Evolutionary conservation across 768 basidiomycete genomes (phyloP).

Genomic region (Termitomyces sp.): DNA sequence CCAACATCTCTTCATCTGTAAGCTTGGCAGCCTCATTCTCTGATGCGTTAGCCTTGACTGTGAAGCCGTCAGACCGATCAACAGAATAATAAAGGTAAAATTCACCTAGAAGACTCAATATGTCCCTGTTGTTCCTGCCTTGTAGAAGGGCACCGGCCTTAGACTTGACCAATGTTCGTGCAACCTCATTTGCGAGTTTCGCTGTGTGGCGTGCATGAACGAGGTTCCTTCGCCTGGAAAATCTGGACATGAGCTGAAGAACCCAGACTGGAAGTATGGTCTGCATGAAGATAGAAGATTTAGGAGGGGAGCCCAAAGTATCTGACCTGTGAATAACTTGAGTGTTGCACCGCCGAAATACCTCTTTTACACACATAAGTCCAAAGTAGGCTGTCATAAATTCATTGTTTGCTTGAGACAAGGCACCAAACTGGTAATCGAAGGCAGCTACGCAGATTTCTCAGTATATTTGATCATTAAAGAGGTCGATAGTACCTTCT

Average conservation of each 20-base stretch:
- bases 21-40: constrained; percentile 28
- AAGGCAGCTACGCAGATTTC: constrained; percentile 33
- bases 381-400: constrained; percentile 51
- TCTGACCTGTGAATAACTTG: constrained; percentile 30
- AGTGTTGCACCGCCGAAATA: background rate
- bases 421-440: constrained; percentile 51
- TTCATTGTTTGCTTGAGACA: constrained; percentile 43
- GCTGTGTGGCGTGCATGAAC: constrained; percentile 42
- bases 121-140: constrained; percentile 46
- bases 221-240: constrained; percentile 36
- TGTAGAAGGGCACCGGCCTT: constrained; percentile 42
- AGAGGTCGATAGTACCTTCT: constrained; percentile 21
- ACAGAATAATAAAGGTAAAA: background rate
- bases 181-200: constrained; percentile 36
- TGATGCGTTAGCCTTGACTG: constrained; percentile 41
- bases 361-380: constrained; percentile 30
- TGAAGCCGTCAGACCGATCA: background rate
- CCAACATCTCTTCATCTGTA: constrained; percentile 33
- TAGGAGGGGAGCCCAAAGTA: constrained; percentile 42
- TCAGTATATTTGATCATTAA: background rate
- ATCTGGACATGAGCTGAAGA: constrained; percentile 40
- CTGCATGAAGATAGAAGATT: constrained; percentile 40
- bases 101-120: constrained; percentile 52
- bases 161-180: constrained; percentile 38
- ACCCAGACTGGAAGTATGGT: constrained; percentile 42